These are phyloP conservation scores for Sarcodon aspratus DNA, from an alignment of 768 basidiomycete species.

Conservation along the genomic window DNA sequence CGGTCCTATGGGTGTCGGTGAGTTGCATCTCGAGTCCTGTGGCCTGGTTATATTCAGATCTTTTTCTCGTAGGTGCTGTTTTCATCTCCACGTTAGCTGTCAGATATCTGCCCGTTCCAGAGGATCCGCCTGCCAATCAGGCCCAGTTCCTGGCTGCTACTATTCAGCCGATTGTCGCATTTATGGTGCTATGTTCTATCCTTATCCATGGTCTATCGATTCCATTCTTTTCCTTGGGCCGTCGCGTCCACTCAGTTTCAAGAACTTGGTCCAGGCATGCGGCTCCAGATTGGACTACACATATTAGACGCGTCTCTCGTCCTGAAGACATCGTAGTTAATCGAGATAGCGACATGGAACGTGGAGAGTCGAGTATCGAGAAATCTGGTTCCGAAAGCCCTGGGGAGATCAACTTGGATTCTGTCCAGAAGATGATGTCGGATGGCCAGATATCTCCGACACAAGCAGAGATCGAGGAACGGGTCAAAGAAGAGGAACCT, in stretches of 20 bases:
- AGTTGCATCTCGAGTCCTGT: slow-evolving; percentile 7
- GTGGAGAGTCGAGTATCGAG: slow-evolving; percentile 24
- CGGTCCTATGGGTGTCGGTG: slow-evolving; percentile 76
- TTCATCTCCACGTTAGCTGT: slow-evolving; percentile 86
- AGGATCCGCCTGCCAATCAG: slow-evolving; percentile 39
- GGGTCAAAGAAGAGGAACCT: slow-evolving; percentile 22
- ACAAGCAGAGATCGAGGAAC: slow-evolving; percentile 6
- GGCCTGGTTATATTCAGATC: not conserved
- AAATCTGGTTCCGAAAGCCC: slow-evolving; percentile 10
- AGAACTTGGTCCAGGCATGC: slow-evolving; percentile 82
- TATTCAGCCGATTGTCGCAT: slow-evolving; percentile 90
- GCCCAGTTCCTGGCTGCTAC: slow-evolving; percentile 54
- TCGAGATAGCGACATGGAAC: slow-evolving; percentile 55
- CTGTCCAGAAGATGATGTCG: slow-evolving; percentile 2
- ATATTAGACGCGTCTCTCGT: slow-evolving; percentile 57
- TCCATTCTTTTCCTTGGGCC: slow-evolving; percentile 85
- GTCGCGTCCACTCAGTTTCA: slow-evolving; percentile 83
- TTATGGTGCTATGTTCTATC: slow-evolving; percentile 90
- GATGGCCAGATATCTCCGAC: not conserved
- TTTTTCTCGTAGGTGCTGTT: slow-evolving; percentile 51
- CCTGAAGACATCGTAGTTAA: slow-evolving; percentile 81
- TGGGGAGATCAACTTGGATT: slow-evolving; percentile 11
- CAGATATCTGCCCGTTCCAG: slow-evolving; percentile 38
- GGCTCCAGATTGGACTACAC: slow-evolving; percentile 76
- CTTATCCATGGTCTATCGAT: slow-evolving; percentile 86